Evolutionary conservation across 345 rosid genomes (phyloP).

Genomic region (Chamaenerion angustifolium): DNA sequence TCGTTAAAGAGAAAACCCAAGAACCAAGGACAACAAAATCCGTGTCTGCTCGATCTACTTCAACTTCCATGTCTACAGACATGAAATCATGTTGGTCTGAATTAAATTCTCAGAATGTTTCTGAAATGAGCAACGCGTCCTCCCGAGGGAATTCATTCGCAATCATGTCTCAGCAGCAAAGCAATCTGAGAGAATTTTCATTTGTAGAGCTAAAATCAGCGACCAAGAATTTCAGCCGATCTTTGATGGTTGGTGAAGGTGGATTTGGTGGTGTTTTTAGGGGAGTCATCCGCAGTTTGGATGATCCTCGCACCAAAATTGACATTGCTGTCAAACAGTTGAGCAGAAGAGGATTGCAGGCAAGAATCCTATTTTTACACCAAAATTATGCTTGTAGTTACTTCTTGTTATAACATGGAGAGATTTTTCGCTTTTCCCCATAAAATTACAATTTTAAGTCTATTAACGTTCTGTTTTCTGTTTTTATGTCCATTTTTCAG

Average conservation of each 20-base stretch:
- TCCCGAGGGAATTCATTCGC: slow-evolving; percentile 51
- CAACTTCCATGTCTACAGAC: slow-evolving; percentile 36
- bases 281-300: slow-evolving; percentile 45
- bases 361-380: slow-evolving; percentile 3
- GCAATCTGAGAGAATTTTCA: slow-evolving; percentile 59
- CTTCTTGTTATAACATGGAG: neutral
- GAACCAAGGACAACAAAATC: slow-evolving; percentile 38
- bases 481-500: slow-evolving; percentile 17
- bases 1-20: slow-evolving; percentile 29
- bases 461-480: neutral
- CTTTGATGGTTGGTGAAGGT: slow-evolving; percentile 91
- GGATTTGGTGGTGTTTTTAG: slow-evolving; percentile 85
- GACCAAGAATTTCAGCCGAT: slow-evolving; percentile 81
- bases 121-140: slow-evolving; percentile 54
- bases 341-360: slow-evolving; percentile 90
- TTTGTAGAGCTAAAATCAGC: slow-evolving; percentile 65
- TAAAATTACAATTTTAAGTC: neutral
- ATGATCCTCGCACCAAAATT: slow-evolving; percentile 50
- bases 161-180: slow-evolving; percentile 50
- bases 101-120: slow-evolving; percentile 45
- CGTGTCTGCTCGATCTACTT: slow-evolving; percentile 24
- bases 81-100: slow-evolving; percentile 54
- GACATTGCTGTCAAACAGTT: slow-evolving; percentile 92
- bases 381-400: neutral
- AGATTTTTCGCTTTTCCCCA: too few relatives aligned